phyloP scores from a whole-genome alignment of 192 early-diverging fungal genomes.

The Entomortierella chlamydospora region DNA sequence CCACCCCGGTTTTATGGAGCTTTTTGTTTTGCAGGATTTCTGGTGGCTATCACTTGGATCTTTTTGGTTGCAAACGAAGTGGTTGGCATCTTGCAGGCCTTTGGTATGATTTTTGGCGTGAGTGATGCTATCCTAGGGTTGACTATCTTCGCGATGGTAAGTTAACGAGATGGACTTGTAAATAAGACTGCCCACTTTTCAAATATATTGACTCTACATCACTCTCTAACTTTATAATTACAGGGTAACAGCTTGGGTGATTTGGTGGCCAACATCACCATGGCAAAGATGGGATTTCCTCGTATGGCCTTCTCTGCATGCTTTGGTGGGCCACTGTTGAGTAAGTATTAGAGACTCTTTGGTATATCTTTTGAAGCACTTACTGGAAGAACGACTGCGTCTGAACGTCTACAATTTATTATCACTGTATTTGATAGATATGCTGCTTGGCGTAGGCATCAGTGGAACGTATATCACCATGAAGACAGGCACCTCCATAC shows the following conservation, averaged over 20 bases:
- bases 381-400: neutral
- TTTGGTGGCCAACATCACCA: slow-evolving; percentile 91
- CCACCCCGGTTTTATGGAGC: slow-evolving; percentile 59
- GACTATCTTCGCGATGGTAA: slow-evolving; percentile 88
- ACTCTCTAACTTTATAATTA: slow-evolving; percentile 2
- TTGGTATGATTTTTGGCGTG: slow-evolving; percentile 80
- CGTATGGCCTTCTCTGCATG: slow-evolving; percentile 96
- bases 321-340: slow-evolving; percentile 93
- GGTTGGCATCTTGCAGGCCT: slow-evolving; percentile 83
- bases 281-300: slow-evolving; percentile 92
- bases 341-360: slow-evolving; percentile 45
- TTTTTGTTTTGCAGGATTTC: slow-evolving; percentile 78
- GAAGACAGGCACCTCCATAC: slow-evolving; percentile 58
- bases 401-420: slow-evolving; percentile 2
- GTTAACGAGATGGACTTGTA: neutral
- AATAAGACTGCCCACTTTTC: too few relatives aligned
- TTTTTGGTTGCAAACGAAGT: slow-evolving; percentile 91
- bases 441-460: slow-evolving; percentile 87
- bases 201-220: neutral
- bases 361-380: too few relatives aligned
- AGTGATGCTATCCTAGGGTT: slow-evolving; percentile 86
- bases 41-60: slow-evolving; percentile 85
- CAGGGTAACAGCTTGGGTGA: slow-evolving; percentile 87
- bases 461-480: slow-evolving; percentile 73
- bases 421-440: slow-evolving; percentile 56